Base-by-base conservation (phyloP, 2,329 filamentous ascomycete species). In the Ascosphaera acerosa region DNA sequence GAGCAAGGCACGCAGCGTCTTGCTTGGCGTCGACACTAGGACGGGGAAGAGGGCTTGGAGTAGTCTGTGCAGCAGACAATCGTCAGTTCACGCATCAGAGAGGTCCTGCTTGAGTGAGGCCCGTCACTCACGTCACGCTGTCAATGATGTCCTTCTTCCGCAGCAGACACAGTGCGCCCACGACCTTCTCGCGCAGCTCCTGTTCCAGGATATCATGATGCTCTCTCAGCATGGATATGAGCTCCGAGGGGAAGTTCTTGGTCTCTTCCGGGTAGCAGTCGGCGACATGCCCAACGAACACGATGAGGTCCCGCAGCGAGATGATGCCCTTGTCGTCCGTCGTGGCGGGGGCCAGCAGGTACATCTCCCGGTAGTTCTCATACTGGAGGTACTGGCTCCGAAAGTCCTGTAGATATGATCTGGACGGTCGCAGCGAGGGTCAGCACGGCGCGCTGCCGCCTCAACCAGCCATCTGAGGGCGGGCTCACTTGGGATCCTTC, bases 11-110 rank as follows among this genome's bases (percentile, higher is more conserved):
- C 87, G 71, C 20, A 97, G 62, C 3, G 75, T 72, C 52, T 97
- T 97, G 56, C 80, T 90, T 2, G 77, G 75, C 1, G 87, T 91
- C n/a, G 76, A 64, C 4, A 91, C 72, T 20, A 97, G 66, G 41
- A 97, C 77, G 1, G 84, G 84, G 52, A 94, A 92, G n/a, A 94
- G 62, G 0, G 80, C 82, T 36, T 87, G 84, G 29, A 94, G 63
- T 2, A 94, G 64, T 6, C 58, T 52, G 33, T 10, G 31, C 20
- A 9, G 22, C 12, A 19, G 22, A 14, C 12, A 15, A 22, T 18
- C 7, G 20, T 12, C 7, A 7, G 20, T 7, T 23, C 7, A 12
- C 20, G 7, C 20, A 23, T n/a, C n/a, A n/a, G n/a, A n/a, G n/a
- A n/a, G n/a, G n/a, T n/a, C n/a, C n/a, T n/a, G n/a, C n/a, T n/a